A percentile compares a stretch with the other conserved stretches of the same genome.
Evolutionary conservation across 148 eudicot species (phyloP).

Genomic region (Linanthus parryae): DNA sequence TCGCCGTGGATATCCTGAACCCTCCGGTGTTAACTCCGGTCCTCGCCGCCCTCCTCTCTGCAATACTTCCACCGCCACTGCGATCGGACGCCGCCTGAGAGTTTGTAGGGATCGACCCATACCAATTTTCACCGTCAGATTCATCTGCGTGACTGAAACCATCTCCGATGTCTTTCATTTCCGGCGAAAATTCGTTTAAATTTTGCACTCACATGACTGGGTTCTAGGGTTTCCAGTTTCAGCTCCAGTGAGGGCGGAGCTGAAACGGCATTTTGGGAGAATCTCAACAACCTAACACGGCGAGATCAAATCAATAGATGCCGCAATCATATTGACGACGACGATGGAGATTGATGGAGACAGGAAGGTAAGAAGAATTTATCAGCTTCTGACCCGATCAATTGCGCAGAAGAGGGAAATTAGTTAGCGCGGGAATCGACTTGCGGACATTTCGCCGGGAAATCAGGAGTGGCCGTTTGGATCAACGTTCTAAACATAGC

Average conservation of each 20-base stretch:
- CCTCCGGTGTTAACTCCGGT: conserved; percentile 36
- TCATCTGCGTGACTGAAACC: too few species aligned
- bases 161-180: conserved; percentile 5
- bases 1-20: conserved; percentile 13
- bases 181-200: too few species aligned
- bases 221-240: conserved; percentile 5
- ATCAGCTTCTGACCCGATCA: too few species aligned
- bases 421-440: conserved; percentile 14
- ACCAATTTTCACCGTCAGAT: too few species aligned
- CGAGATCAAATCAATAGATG: neutral
- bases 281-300: conserved; percentile 1
- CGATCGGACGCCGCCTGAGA: too few species aligned
- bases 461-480: conserved; percentile 23
- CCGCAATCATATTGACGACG: neutral
- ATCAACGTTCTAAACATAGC: conserved; percentile 4
- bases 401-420: conserved; percentile 1
- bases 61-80: conserved; percentile 31
- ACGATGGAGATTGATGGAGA: too few species aligned
- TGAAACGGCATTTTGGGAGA: conserved; percentile 4
- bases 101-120: neutral
- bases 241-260: conserved; percentile 16
- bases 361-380: too few species aligned
- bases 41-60: conserved; percentile 53
- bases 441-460: conserved; percentile 16
- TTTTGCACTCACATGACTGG: neutral